Conservation (phyloP, 2,329 filamentous ascomycete species). For the Xylariales sp. region DNA sequence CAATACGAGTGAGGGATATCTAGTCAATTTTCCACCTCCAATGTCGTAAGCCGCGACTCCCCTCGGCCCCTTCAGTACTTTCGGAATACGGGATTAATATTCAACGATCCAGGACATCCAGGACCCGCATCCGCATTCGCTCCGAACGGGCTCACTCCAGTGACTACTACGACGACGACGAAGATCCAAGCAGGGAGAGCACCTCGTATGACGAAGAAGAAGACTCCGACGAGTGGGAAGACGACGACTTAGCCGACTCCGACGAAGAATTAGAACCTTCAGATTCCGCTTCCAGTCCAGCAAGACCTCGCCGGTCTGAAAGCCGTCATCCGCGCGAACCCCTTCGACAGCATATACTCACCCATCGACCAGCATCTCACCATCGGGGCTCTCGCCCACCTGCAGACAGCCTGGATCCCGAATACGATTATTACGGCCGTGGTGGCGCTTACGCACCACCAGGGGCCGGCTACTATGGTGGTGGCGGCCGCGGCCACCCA, state of each 20-base stretch:
- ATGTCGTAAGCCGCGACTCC: conserved; percentile 57
- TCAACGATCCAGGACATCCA: conserved; percentile 31
- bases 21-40: conserved; percentile 51
- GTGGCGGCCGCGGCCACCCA: conserved; percentile 46
- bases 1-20: conserved; percentile 60
- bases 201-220: conserved; percentile 50
- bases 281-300: conserved; percentile 67
- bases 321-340: conserved; percentile 50
- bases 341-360: conserved; percentile 53
- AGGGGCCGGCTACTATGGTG: conserved; percentile 46
- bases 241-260: conserved; percentile 30
- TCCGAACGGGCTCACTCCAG: conserved; percentile 4
- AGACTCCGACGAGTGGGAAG: conserved; percentile 52
- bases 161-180: conserved; percentile 31
- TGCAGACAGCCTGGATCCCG: conserved; percentile 69
- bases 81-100: conserved; percentile 34
- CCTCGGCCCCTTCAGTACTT: conserved; percentile 35
- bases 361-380: conserved; percentile 43
- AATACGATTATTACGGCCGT: conserved; percentile 68
- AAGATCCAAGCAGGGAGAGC: conserved; percentile 37
- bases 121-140: conserved; percentile 36
- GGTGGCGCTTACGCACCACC: conserved; percentile 47
- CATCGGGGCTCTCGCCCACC: conserved; percentile 54
- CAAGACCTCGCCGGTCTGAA: conserved; percentile 48
- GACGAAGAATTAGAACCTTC: conserved; percentile 66